These are phyloP conservation scores for Trapa incisa DNA, from an alignment of 345 rosid genomes.

Conservation along the genomic window DNA sequence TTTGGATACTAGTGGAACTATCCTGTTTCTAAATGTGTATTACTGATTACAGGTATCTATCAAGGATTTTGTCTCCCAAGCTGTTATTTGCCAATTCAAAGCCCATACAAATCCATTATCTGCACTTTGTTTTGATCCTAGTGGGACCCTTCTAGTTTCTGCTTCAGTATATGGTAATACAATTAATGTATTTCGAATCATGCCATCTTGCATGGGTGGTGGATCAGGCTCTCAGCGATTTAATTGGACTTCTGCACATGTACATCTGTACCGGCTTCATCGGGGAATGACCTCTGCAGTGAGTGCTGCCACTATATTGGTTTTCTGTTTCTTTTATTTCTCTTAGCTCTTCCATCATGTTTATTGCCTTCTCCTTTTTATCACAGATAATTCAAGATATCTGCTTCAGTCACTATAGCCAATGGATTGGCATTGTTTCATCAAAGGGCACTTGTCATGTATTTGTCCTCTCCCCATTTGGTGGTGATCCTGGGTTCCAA, in stretches of 20 bases:
- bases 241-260: constrained; percentile 77
- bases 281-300: constrained; percentile 96
- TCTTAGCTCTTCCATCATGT: constrained; percentile 8
- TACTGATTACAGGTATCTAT: constrained; percentile 57
- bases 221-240: constrained; percentile 38
- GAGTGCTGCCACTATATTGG: constrained; percentile 24
- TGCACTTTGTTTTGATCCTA: constrained; percentile 93
- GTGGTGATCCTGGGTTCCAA: constrained; percentile 62
- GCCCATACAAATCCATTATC: constrained; percentile 94
- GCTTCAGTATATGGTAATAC: constrained; percentile 90
- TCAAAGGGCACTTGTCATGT: constrained; percentile 96
- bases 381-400: constrained; percentile 92
- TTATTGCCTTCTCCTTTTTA: constrained; percentile 10
- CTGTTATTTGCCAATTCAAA: constrained; percentile 74
- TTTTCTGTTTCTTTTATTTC: background rate
- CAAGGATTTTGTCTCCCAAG: constrained; percentile 76
- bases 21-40: background rate
- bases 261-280: constrained; percentile 90
- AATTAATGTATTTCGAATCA: constrained; percentile 79
- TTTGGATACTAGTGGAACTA: background rate
- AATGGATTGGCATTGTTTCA: constrained; percentile 85
- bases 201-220: constrained; percentile 51
- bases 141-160: constrained; percentile 89
- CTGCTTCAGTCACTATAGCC: constrained; percentile 83
- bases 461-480: constrained; percentile 69